Percentiles rank a stretch among this genome's conserved stretches.
phyloP scores from a whole-genome alignment of 139 green algal genomes.

The Pleodorina starrii region DNA sequence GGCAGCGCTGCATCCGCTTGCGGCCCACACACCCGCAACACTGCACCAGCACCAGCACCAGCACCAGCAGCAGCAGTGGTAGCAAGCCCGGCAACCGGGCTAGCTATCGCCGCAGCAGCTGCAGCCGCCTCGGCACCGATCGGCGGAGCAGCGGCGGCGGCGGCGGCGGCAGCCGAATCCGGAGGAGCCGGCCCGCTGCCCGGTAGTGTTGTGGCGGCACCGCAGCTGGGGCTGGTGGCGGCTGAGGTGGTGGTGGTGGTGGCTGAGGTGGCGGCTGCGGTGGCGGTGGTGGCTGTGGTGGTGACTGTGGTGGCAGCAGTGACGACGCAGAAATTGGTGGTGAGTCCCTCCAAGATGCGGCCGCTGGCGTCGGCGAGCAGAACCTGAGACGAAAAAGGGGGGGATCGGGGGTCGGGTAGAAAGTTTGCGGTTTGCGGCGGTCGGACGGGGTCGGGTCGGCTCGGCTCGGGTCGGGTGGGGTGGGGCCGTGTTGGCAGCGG shows the following conservation, averaged over 20 bases:
- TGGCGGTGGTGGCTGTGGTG: background rate
- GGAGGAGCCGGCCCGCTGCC: background rate
- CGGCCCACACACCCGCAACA: background rate
- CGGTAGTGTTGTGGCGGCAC: background rate
- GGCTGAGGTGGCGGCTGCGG: background rate
- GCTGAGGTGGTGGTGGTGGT: background rate
- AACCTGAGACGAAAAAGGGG: constrained; percentile 35
- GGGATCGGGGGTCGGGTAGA: too few species aligned
- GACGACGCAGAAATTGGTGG: constrained; percentile 72
- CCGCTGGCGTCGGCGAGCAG: constrained; percentile 59
- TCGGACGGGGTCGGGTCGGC: background rate
- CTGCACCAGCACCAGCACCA: too few species aligned
- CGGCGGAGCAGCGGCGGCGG: background rate
- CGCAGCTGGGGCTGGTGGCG: background rate
- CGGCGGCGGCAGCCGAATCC: background rate
- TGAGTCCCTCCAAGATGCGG: constrained; percentile 63
- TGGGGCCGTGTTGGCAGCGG: background rate
- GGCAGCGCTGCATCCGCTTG: constrained; percentile 24
- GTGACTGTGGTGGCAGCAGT: background rate
- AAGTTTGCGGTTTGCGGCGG: background rate
- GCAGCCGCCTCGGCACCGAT: background rate
- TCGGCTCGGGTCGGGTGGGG: background rate
- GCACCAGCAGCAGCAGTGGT: too few species aligned
- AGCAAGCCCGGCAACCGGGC: too few species aligned
- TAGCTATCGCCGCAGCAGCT: too few species aligned